Evolutionary conservation across 1,284 basidiomycete genomes (phyloP).

Genomic region (Mycena citricolor): DNA sequence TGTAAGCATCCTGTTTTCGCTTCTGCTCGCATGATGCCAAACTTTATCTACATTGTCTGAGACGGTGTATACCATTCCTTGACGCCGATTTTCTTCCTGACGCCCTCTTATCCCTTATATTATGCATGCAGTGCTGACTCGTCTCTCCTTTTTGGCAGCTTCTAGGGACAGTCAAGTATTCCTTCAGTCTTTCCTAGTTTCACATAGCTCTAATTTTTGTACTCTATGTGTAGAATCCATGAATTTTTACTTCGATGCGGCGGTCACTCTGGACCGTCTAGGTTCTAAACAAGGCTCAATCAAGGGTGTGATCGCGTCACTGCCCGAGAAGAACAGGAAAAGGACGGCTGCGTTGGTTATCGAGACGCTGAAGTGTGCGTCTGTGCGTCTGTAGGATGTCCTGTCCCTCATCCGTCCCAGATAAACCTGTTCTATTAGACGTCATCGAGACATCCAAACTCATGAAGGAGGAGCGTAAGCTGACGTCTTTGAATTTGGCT

Average conservation of each 20-base stretch:
- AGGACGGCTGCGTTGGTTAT: slow-evolving; percentile 80
- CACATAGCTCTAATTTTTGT: slow-evolving; percentile 13
- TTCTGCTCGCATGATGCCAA: slow-evolving; percentile 46
- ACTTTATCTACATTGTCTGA: slow-evolving; percentile 89
- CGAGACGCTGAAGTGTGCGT: slow-evolving; percentile 89
- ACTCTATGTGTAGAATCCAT: slow-evolving; percentile 51
- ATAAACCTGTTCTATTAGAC: slow-evolving; percentile 67
- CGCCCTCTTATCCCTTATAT: slow-evolving; percentile 16
- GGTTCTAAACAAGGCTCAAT: slow-evolving; percentile 87
- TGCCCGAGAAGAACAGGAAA: slow-evolving; percentile 77
- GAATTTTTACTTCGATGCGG: slow-evolving; percentile 94
- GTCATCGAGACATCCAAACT: slow-evolving; percentile 66
- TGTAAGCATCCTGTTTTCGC: slow-evolving; percentile 17
- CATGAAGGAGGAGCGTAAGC: slow-evolving; percentile 71
- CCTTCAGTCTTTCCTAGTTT: slow-evolving; percentile 7
- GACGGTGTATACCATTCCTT: slow-evolving; percentile 48
- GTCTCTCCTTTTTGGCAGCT: slow-evolving; percentile 36
- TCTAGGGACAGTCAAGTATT: background rate
- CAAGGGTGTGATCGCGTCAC: slow-evolving; percentile 69
- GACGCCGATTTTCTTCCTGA: slow-evolving; percentile 45
- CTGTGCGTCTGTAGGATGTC: slow-evolving; percentile 10
- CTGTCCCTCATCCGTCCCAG: slow-evolving; percentile 36
- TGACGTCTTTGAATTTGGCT: slow-evolving; percentile 72
- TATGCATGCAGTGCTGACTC: slow-evolving; percentile 17
- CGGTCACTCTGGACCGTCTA: slow-evolving; percentile 78